Base-by-base conservation (phyloP, 2,329 filamentous ascomycete genomes). In the Sclerotinia borealis region DNA sequence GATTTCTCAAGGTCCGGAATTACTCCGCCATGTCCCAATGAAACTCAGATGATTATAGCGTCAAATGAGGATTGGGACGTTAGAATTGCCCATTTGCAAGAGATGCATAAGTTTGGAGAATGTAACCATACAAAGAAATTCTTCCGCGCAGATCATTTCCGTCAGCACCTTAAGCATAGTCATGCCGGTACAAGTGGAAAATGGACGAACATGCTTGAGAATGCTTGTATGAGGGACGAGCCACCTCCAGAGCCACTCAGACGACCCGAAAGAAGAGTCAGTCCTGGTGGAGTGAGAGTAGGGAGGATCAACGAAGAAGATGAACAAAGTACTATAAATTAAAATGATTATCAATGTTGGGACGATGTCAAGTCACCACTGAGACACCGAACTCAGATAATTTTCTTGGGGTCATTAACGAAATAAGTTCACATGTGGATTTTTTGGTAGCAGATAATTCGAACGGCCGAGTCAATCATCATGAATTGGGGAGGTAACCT, bases 41-140 rank as follows among this genome's bases (percentile, higher is more conserved):
- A 83, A 13, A 75, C 75, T 34, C 74, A 73, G 1, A 72, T 76
- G 48, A 75, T 76, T 51, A 72, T 78, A 29, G 77, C 87, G 27
- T 96, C 91, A 47, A 89, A 93, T 6, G 85, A 91, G 60, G 90
- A 98, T 73, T 97, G 93, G 93, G 90, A 96, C 59, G 82, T 86
- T 66, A 87, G 95, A 64, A 86, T 93, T 61, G 88, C 90, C 63
- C 95, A 99, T 78, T 79, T 99, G 61, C 93, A 92, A 73, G 88
- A 91, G 71, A 85, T 92, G 67, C 95, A 99, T 80, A 99, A 99
- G 75, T 99, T 96, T 75, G 87, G 92, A 67, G 95, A 98, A 78
- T 99, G 95, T 83, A 99, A 99, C 76, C 92, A 95, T 72, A 90
- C 90, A 69, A 99, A 99, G 81, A 98, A 98, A 76, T 99, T 99